Conservation (phyloP, 2,329 filamentous ascomycete genomes). For the Aaosphaeria pasadenensis region DNA sequence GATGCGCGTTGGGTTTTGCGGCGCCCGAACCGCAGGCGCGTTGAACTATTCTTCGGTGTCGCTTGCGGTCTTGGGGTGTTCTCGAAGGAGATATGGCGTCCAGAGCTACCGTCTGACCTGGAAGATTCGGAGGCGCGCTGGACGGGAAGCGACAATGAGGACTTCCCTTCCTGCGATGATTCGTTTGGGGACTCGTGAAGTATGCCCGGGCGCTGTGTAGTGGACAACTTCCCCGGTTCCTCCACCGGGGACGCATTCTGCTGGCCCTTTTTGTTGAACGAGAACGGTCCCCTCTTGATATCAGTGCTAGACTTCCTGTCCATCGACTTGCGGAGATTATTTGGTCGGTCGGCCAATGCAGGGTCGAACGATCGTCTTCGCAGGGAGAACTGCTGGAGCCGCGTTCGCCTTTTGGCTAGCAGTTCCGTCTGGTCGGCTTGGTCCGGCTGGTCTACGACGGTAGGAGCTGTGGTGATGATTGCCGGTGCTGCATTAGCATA, state of each 20-base stretch:
- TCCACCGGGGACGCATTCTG: constrained; percentile 25
- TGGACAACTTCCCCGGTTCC: constrained; percentile 58
- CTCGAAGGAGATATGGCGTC: constrained; percentile 39
- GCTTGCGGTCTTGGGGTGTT: constrained; percentile 29
- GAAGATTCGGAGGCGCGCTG: constrained; percentile 80
- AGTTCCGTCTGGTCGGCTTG: constrained; percentile 1
- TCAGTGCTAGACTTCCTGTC: constrained; percentile 30
- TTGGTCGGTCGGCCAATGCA: constrained; percentile 23
- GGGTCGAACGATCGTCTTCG: constrained; percentile 38
- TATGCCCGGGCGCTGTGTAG: constrained; percentile 45
- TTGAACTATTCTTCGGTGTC: constrained; percentile 66
- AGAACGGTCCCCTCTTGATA: constrained; percentile 22
- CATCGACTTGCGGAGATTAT: constrained; percentile 32
- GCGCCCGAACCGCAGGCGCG: constrained; percentile 69
- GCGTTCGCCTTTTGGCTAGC: constrained; percentile 25
- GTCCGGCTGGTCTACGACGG: constrained; percentile 46
- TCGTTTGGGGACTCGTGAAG: constrained; percentile 62
- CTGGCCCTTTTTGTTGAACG: constrained; percentile 18
- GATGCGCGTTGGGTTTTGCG: constrained; percentile 68
- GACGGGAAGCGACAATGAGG: constrained; percentile 61
- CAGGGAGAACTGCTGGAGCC: constrained; percentile 34
- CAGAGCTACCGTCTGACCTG: constrained; percentile 79
- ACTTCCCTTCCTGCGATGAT: constrained; percentile 60
- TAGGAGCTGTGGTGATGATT: constrained; percentile 92
- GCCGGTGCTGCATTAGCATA: constrained; percentile 45